Conservation (phyloP, 2,329 filamentous ascomycete species). For the Aspergillus udagawae region DNA sequence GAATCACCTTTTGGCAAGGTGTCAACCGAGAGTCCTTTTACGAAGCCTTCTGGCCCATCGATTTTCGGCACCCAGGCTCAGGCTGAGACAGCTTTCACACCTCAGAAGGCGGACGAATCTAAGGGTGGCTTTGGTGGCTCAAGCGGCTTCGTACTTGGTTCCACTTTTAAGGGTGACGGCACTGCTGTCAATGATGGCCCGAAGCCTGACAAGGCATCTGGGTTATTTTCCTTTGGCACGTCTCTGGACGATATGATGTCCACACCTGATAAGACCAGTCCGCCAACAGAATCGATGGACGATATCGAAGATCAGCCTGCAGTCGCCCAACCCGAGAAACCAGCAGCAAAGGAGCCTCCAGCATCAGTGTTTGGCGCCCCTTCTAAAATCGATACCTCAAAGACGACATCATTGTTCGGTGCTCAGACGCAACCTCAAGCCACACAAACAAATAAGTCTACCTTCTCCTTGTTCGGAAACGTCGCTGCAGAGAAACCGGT, state of each 20-base stretch:
- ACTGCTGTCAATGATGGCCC: conserved; percentile 36
- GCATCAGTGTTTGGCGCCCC: conserved; percentile 26
- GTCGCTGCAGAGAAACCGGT: conserved; percentile 19
- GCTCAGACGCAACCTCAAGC: conserved; percentile 23
- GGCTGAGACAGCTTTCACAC: conserved; percentile 22
- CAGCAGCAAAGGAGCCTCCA: conserved; percentile 15
- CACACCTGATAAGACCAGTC: conserved; percentile 27
- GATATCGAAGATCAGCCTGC: conserved; percentile 29
- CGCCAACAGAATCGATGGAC: conserved; percentile 36
- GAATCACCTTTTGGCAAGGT: conserved; percentile 20
- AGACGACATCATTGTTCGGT: conserved; percentile 30
- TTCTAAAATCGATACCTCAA: conserved; percentile 18
- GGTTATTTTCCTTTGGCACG: conserved; percentile 36
- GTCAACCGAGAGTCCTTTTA: conserved; percentile 24
- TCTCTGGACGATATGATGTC: conserved; percentile 40
- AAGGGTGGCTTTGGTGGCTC: conserved; percentile 28
- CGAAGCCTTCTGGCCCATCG: conserved; percentile 25
- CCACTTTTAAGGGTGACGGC: conserved; percentile 43
- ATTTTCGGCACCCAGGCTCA: conserved; percentile 27
- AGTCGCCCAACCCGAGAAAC: conserved; percentile 17
- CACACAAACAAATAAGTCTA: conserved; percentile 27
- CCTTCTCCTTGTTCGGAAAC: conserved; percentile 29
- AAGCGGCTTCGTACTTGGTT: conserved; percentile 40
- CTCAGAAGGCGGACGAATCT: conserved; percentile 23
- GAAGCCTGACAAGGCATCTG: conserved; percentile 34